Evolutionary conservation across 2,329 filamentous ascomycete species (phyloP).

Genomic region (Myriosclerotinia curreyana): DNA sequence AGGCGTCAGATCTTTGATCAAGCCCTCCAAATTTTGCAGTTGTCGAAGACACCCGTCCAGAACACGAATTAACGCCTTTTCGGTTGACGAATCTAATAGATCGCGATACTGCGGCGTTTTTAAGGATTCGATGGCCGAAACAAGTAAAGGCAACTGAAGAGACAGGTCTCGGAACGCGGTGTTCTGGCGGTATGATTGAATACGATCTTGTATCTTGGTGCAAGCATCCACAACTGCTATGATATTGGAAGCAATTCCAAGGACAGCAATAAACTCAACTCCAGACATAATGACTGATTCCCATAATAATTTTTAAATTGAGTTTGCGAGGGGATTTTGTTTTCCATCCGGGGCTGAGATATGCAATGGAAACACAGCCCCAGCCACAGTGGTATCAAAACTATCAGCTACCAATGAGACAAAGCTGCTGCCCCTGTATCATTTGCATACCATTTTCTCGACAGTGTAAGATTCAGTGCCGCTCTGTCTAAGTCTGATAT

Average conservation of each 20-base stretch:
- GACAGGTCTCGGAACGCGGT: constrained; percentile 10
- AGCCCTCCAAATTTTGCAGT: constrained; percentile 6
- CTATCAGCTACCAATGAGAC: neutral
- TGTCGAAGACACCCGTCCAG: constrained; percentile 16
- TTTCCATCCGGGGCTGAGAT: neutral
- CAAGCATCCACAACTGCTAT: constrained; percentile 19
- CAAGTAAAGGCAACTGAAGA: constrained; percentile 8
- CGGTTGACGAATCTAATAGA: neutral
- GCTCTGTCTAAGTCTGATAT: too few relatives aligned
- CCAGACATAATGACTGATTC: constrained; percentile 8
- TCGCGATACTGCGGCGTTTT: constrained; percentile 1
- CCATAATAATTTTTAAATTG: neutral
- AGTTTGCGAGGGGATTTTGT: neutral
- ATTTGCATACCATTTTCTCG: too few relatives aligned
- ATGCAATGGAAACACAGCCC: constrained; percentile 5
- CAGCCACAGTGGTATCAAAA: neutral
- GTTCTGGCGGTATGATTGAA: constrained; percentile 16
- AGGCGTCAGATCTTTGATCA: constrained; percentile 19
- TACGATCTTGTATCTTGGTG: constrained; percentile 6
- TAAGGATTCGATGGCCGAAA: constrained; percentile 9
- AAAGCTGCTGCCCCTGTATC: too few relatives aligned
- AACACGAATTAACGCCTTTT: constrained; percentile 18
- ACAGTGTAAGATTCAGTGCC: too few relatives aligned
- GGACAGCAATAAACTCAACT: constrained; percentile 11
- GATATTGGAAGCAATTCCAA: constrained; percentile 14